A percentile compares a stretch with the other conserved stretches of the same genome.
Conservation (phyloP, 1,139 yeast genomes). For the Hansenula lynferdii region DNA sequence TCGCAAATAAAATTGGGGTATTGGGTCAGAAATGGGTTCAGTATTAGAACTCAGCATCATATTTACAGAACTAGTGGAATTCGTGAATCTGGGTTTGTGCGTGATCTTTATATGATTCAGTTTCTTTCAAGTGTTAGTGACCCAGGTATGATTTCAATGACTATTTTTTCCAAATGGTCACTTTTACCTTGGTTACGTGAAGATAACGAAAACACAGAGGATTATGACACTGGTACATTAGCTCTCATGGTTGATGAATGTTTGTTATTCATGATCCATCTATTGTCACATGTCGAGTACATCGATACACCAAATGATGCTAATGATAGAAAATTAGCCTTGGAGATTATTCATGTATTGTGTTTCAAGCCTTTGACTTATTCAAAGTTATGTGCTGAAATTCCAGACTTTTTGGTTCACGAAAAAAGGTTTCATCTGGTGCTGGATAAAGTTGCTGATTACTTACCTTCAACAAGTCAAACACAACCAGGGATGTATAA, state of each 20-base stretch:
- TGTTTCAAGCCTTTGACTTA: conserved; percentile 72
- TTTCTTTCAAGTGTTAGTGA: conserved; percentile 52
- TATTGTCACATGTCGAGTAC: conserved; percentile 65
- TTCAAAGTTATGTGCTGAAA: conserved; percentile 59
- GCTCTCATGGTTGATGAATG: conserved; percentile 76
- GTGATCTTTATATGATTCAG: conserved; percentile 75
- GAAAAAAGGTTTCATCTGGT: conserved; percentile 74
- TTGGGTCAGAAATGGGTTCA: conserved; percentile 88
- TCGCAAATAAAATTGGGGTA: conserved; percentile 76
- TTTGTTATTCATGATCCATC: conserved; percentile 60
- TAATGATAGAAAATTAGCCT: conserved; percentile 46
- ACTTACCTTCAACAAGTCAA: conserved; percentile 56
- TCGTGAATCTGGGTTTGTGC: conserved; percentile 74
- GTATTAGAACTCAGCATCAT: conserved; percentile 73
- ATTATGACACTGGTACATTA: conserved; percentile 40
- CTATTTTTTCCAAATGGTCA: conserved; percentile 70
- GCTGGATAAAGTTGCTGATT: conserved; percentile 55
- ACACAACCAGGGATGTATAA: conserved; percentile 67
- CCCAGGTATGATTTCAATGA: conserved; percentile 53
- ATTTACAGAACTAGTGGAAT: conserved; percentile 79
- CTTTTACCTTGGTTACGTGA: conserved; percentile 47
- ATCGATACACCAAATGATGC: conserved; percentile 49
- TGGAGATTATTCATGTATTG: conserved; percentile 74
- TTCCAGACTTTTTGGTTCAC: conserved; percentile 71
- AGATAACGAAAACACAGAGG: conserved; percentile 29